phyloP scores from a whole-genome alignment of 192 early-diverging fungal genomes.

The Dispira simplex region DNA sequence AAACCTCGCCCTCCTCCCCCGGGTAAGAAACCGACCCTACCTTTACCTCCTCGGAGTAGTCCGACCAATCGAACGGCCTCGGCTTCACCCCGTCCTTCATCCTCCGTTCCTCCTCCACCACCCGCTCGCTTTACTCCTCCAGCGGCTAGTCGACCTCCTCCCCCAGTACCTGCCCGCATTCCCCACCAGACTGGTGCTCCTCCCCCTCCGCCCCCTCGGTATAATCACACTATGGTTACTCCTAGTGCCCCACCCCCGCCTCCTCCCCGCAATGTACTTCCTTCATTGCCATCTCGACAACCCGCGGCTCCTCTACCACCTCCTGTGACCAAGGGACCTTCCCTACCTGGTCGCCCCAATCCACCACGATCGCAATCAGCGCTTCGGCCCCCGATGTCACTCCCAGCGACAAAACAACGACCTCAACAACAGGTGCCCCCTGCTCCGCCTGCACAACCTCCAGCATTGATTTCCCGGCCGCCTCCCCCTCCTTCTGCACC shows the following conservation, averaged over 20 bases:
- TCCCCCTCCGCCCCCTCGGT: conserved; percentile 16
- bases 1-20: conserved; percentile 7
- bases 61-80: neutral
- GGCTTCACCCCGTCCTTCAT: neutral
- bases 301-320: conserved; percentile 6
- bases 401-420: conserved; percentile 7
- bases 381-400: conserved; percentile 10
- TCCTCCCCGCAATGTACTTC: conserved; percentile 11
- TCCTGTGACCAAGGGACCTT: conserved; percentile 3
- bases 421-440: neutral
- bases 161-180: conserved; percentile 8
- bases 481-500: neutral
- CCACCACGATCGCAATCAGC: conserved; percentile 13
- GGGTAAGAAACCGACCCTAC: neutral
- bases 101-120: conserved; percentile 10
- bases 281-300: conserved; percentile 16
- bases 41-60: conserved; percentile 3
- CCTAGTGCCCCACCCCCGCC: conserved; percentile 10
- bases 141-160: neutral
- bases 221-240: conserved; percentile 1
- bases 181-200: conserved; percentile 3
- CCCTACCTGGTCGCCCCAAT: conserved; percentile 1
- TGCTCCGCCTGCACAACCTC: neutral
- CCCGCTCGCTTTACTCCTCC: conserved; percentile 12
- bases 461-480: neutral